A percentile compares a stretch with the other conserved stretches of the same genome.
phyloP scores from a whole-genome alignment of 208 protist genomes.

The Crithidia fasciculata region DNA sequence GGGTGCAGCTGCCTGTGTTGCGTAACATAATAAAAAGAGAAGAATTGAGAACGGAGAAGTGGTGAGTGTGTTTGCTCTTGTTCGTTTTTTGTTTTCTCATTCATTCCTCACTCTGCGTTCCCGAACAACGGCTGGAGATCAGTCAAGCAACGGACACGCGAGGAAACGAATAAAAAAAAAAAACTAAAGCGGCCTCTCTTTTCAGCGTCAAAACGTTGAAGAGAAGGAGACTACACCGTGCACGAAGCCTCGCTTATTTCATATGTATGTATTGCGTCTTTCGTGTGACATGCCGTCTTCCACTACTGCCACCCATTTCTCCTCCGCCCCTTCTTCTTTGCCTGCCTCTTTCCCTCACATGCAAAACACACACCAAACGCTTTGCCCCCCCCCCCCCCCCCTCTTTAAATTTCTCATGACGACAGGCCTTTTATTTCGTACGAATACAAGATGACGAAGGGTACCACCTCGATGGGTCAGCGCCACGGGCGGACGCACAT shows the following conservation, averaged over 20 bases:
- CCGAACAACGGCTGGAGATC: too few species aligned
- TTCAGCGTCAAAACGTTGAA: too few species aligned
- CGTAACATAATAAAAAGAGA: not conserved
- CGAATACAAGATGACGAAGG: slow-evolving; percentile 79
- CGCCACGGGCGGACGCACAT: slow-evolving; percentile 96
- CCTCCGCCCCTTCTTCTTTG: not conserved
- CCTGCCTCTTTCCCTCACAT: not conserved
- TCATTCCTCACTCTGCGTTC: not conserved
- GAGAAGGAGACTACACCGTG: too few species aligned
- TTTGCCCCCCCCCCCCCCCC: too few species aligned
- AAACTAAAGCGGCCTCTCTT: too few species aligned
- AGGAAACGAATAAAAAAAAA: too few species aligned
- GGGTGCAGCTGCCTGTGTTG: not conserved
- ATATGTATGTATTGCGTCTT: too few species aligned
- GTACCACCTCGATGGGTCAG: slow-evolving; percentile 91
- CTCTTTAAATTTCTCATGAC: not conserved
- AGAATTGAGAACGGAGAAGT: not conserved
- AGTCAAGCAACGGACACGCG: too few species aligned
- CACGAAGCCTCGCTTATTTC: too few species aligned
- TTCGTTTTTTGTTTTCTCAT: not conserved
- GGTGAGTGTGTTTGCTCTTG: not conserved
- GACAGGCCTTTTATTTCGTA: slow-evolving; percentile 23
- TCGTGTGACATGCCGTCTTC: not conserved
- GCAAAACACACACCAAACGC: not conserved
- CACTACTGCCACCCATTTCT: not conserved